Conservation (phyloP, 345 rosid species). For the Brassica incana region DNA sequence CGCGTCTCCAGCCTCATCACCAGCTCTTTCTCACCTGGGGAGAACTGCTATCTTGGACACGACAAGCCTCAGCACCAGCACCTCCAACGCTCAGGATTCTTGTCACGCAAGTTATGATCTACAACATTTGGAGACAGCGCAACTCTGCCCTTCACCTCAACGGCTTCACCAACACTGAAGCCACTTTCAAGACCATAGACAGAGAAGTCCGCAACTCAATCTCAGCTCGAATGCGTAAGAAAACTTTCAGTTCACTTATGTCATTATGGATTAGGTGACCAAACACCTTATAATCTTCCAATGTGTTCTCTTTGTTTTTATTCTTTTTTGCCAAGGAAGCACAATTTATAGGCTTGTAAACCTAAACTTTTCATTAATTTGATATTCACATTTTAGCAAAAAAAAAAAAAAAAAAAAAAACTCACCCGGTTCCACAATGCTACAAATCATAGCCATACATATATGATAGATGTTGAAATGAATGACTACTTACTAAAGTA, state of each 20-base stretch:
- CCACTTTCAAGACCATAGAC: not conserved
- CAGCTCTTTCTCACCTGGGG: too few relatives aligned
- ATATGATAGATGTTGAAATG: not conserved
- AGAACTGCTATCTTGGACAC: too few relatives aligned
- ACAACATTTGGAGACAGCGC: not conserved
- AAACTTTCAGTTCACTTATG: not conserved
- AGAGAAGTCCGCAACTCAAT: not conserved
- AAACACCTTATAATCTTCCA: not conserved
- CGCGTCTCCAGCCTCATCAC: too few relatives aligned
- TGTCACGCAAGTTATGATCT: not conserved
- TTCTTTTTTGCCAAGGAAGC: not conserved
- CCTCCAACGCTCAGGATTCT: not conserved
- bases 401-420: too few relatives aligned
- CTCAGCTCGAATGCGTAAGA: not conserved
- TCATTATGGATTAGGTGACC: not conserved
- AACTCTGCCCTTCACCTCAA: not conserved
- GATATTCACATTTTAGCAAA: not conserved
- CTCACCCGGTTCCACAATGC: not conserved
- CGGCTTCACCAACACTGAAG: not conserved
- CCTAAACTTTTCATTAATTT: not conserved
- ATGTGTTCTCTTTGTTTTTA: not conserved
- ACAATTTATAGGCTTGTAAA: constrained; percentile 44
- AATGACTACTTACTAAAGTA: constrained; percentile 9
- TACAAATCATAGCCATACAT: not conserved
- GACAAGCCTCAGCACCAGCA: too few relatives aligned